Conservation (phyloP, 2,329 filamentous ascomycete genomes). For the Penicillium sp. region DNA sequence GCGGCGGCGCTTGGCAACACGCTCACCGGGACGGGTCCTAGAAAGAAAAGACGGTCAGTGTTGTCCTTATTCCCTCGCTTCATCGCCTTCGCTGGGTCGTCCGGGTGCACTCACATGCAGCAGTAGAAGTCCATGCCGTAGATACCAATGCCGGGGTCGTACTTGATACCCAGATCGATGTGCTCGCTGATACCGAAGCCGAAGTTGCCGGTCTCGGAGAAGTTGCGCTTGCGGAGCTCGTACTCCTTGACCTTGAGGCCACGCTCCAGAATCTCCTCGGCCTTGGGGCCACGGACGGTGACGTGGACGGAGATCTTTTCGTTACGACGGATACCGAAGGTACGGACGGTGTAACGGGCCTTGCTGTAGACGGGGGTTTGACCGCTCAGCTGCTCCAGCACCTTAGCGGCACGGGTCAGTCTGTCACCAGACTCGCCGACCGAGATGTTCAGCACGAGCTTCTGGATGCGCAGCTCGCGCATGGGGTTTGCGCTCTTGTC, state of each 20-base stretch:
- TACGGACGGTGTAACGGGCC: slow-evolving; percentile 99
- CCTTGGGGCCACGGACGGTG: slow-evolving; percentile 97
- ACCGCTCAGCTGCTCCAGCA: slow-evolving; percentile 98
- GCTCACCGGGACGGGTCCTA: slow-evolving; percentile 93
- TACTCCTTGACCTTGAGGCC: slow-evolving; percentile 99
- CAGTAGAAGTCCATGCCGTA: slow-evolving; percentile 99
- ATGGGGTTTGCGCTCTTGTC: slow-evolving; percentile 93
- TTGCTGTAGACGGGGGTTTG: slow-evolving; percentile 99
- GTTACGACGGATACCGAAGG: slow-evolving; percentile 99
- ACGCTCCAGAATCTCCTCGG: slow-evolving; percentile 99
- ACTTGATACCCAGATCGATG: slow-evolving; percentile 99
- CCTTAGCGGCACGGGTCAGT: slow-evolving; percentile 99
- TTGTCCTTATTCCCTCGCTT: slow-evolving; percentile 9
- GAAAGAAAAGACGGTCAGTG: slow-evolving; percentile 21
- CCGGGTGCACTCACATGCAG: slow-evolving; percentile 75
- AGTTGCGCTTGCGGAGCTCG: slow-evolving; percentile 98
- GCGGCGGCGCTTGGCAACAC: slow-evolving; percentile 90
- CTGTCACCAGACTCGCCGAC: slow-evolving; percentile 99
- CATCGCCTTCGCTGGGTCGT: not conserved
- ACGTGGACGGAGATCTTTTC: slow-evolving; percentile 99
- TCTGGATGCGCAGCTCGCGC: slow-evolving; percentile 99
- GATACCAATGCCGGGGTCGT: slow-evolving; percentile 96
- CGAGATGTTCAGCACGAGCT: slow-evolving; percentile 99
- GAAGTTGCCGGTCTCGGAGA: slow-evolving; percentile 99
- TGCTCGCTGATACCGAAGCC: slow-evolving; percentile 99